These are phyloP conservation scores for Bremia lactucae DNA, from an alignment of 352 stramenopile species.

Conservation along the genomic window DNA sequence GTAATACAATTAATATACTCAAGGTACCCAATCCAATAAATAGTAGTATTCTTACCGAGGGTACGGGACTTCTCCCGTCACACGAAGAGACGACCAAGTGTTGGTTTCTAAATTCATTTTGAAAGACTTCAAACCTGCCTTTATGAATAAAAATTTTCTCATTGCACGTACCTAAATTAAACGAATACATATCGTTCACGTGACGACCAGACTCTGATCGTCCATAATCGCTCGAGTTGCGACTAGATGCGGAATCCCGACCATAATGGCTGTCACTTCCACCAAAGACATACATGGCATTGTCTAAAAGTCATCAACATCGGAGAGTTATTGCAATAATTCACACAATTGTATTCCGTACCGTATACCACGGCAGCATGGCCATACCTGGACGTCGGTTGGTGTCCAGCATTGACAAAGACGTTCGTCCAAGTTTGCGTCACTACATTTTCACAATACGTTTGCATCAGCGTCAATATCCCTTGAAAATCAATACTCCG, in stretches of 20 bases:
- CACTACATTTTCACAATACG: constrained; percentile 22
- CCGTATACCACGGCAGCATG: constrained; percentile 88
- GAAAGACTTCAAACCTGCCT: neutral
- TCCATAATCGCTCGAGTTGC: constrained; percentile 91
- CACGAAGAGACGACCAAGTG: constrained; percentile 24
- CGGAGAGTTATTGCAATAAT: neutral
- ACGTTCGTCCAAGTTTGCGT: constrained; percentile 77
- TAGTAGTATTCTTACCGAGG: constrained; percentile 29
- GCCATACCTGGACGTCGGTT: constrained; percentile 90
- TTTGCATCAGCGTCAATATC: constrained; percentile 1
- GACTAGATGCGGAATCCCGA: constrained; percentile 49
- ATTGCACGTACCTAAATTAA: constrained; percentile 71
- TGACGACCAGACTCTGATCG: constrained; percentile 57
- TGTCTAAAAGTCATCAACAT: constrained; percentile 10
- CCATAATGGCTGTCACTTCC: constrained; percentile 41
- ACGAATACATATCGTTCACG: constrained; percentile 94
- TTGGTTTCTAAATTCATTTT: constrained; percentile 23
- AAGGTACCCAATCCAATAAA: neutral
- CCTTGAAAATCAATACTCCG: neutral
- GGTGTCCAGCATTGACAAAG: constrained; percentile 61
- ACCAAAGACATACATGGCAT: constrained; percentile 26
- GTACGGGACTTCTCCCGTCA: constrained; percentile 48
- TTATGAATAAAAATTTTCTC: neutral
- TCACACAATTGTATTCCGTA: constrained; percentile 9
- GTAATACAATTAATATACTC: neutral